phyloP scores from a whole-genome alignment of 2,329 filamentous ascomycete species.

The Fusarium tricinctum region DNA sequence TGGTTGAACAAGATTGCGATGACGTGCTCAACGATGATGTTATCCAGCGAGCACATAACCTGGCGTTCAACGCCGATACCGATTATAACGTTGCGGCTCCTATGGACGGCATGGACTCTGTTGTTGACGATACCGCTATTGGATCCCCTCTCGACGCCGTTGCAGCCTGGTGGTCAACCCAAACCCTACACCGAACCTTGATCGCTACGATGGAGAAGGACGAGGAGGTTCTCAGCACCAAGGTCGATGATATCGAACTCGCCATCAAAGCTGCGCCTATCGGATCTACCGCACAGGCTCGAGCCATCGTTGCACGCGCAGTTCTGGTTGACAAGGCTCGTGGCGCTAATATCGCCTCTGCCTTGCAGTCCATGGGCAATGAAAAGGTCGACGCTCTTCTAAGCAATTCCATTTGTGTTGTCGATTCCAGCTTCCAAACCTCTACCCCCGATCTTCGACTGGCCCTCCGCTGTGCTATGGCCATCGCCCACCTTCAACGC shows the following conservation, averaged over 20 bases:
- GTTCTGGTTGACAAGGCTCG: slow-evolving; percentile 68
- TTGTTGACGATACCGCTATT: slow-evolving; percentile 88
- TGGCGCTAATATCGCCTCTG: slow-evolving; percentile 68
- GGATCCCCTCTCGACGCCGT: slow-evolving; percentile 90
- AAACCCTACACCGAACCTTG: slow-evolving; percentile 78
- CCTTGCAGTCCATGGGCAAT: slow-evolving; percentile 64
- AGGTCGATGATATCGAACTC: slow-evolving; percentile 69
- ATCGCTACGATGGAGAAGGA: slow-evolving; percentile 72
- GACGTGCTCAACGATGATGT: slow-evolving; percentile 83
- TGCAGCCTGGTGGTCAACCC: slow-evolving; percentile 90
- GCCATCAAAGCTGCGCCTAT: slow-evolving; percentile 82
- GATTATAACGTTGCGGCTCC: slow-evolving; percentile 72
- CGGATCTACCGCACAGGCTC: slow-evolving; percentile 78
- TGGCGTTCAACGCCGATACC: slow-evolving; percentile 88
- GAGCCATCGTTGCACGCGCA: slow-evolving; percentile 71
- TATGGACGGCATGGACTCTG: slow-evolving; percentile 82
- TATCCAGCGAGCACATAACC: slow-evolving; percentile 87
- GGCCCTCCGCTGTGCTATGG: slow-evolving; percentile 71
- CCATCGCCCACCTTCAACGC: slow-evolving; percentile 69
- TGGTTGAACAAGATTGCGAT: slow-evolving; percentile 85
- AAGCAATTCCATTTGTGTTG: slow-evolving; percentile 56
- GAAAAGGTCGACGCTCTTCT: slow-evolving; percentile 49
- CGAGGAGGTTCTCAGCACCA: slow-evolving; percentile 43
- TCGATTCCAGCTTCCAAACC: slow-evolving; percentile 60
- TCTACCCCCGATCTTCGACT: slow-evolving; percentile 67